Percentiles rank a stretch among this genome's conserved stretches.
phyloP scores from a whole-genome alignment of 2,329 filamentous ascomycete genomes.

The Didymella pinodella region DNA sequence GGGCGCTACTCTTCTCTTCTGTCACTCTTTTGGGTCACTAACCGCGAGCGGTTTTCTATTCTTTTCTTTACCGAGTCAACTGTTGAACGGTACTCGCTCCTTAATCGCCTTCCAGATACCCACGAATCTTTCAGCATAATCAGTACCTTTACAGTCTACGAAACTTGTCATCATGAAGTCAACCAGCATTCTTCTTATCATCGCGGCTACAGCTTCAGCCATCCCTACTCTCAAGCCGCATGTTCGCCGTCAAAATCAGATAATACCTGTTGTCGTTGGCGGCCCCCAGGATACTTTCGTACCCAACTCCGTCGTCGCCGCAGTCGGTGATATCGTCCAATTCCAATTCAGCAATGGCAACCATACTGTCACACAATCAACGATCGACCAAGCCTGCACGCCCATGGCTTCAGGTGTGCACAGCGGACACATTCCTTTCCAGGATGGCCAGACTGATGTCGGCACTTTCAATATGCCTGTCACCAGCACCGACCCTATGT shows the following conservation, averaged over 20 bases:
- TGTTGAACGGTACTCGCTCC: constrained; percentile 37
- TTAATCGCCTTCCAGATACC: constrained; percentile 10
- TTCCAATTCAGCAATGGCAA: constrained; percentile 46
- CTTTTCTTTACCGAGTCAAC: constrained; percentile 22
- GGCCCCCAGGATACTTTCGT: constrained; percentile 42
- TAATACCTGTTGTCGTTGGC: constrained; percentile 44
- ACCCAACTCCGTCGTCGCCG: constrained; percentile 39
- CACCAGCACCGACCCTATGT: constrained; percentile 40
- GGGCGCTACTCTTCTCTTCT: constrained; percentile 17
- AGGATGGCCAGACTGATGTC: constrained; percentile 39
- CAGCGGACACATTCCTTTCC: constrained; percentile 42
- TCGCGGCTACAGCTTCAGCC: constrained; percentile 25
- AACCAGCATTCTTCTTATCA: constrained; percentile 18
- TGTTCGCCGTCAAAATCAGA: constrained; percentile 30
- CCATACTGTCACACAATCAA: constrained; percentile 44
- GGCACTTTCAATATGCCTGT: constrained; percentile 46
- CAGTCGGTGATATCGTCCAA: constrained; percentile 42
- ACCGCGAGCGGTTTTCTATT: constrained; percentile 37
- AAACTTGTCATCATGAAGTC: constrained; percentile 27
- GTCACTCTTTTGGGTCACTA: constrained; percentile 32
- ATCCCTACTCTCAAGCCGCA: constrained; percentile 31
- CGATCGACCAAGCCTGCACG: constrained; percentile 35
- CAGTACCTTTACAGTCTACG: background rate
- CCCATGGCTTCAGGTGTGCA: constrained; percentile 41
- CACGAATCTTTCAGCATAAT: constrained; percentile 8